Base-by-base conservation (phyloP, 2,329 filamentous ascomycete species). In the Drechmeria coniospora region DNA sequence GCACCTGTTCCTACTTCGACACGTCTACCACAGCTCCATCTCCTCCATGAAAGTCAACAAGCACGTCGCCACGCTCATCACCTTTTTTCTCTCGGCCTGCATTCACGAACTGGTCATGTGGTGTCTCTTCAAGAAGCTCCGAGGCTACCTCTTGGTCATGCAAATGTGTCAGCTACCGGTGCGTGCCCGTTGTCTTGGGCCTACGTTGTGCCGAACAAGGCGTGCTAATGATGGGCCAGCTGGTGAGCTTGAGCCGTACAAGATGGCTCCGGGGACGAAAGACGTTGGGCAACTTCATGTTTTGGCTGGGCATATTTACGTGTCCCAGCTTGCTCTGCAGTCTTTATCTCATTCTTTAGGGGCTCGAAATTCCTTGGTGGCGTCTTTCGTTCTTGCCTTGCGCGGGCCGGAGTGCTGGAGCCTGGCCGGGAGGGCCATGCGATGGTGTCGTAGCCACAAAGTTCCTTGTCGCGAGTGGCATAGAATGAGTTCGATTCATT, bases 21-120 rank as follows among this genome's bases (percentile, higher is more conserved):
- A 86, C 42, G 80, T 86, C 33, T 86, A 86, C 45, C 78, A 86
- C 52, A 73, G 67, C 25, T 78, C 72, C 25, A 84, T 86, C 42
- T 79, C 74, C 2, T 70, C 75, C 8, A 68, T 83, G 49, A 72
- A 73, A 34, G 61, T 84, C 28, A 71, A 72, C 40, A 76, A 75
- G 44, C 64, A 71, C 37, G 70, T 71, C 4, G 80, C 80, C 2
- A 83, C 79, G 0, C 66, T 83, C 28, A 72, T 81, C 24, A 84
- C 79, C 1, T 84, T 84, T 44, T 62, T 82, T 37, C 55, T 84
- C 12, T 76, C 68, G 6, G 76, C 78, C 0, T 64, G 74, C 36
- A 63, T 80, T 13, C 78, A 84, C 42, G 79, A 86, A 49, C 55
- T 84, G 25, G 65, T 83, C 42, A 84, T 84, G 79, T 78, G 75